phyloP scores from a whole-genome alignment of 106 monocot genomes.

The Dendrobium huoshanense region DNA sequence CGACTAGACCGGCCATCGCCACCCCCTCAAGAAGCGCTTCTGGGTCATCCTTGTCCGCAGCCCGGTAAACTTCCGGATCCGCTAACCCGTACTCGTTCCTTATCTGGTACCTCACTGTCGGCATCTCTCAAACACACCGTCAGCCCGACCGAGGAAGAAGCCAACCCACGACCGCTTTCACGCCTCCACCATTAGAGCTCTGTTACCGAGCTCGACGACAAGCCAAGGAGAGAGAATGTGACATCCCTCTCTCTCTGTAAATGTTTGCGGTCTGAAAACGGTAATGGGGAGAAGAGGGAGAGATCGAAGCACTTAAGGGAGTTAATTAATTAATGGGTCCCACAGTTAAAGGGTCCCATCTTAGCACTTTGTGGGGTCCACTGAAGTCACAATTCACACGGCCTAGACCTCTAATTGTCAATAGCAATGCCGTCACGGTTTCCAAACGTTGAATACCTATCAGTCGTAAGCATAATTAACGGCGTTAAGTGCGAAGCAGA shows the following conservation, averaged over 20 bases:
- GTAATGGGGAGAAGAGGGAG: background rate
- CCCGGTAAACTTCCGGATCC: slow-evolving; percentile 72
- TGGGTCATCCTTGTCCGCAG: slow-evolving; percentile 80
- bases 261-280: background rate
- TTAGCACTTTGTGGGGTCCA: background rate
- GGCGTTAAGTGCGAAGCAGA: too few species aligned
- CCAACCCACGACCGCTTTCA: background rate
- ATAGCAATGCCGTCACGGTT: too few species aligned
- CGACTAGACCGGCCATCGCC: slow-evolving; percentile 97
- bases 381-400: background rate
- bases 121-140: slow-evolving; percentile 36
- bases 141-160: background rate
- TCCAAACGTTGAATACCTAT: too few species aligned
- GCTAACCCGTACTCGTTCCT: slow-evolving; percentile 83
- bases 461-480: too few species aligned
- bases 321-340: background rate
- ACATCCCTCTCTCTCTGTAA: background rate
- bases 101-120: slow-evolving; percentile 74
- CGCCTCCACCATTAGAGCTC: slow-evolving; percentile 26
- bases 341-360: background rate
- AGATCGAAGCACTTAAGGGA: background rate
- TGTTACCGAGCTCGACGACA: slow-evolving; percentile 5
- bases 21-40: slow-evolving; percentile 97
- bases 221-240: background rate
- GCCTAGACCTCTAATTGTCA: background rate